phyloP scores from a whole-genome alignment of 164 flowering plant species.

The Sextonia rubra region DNA sequence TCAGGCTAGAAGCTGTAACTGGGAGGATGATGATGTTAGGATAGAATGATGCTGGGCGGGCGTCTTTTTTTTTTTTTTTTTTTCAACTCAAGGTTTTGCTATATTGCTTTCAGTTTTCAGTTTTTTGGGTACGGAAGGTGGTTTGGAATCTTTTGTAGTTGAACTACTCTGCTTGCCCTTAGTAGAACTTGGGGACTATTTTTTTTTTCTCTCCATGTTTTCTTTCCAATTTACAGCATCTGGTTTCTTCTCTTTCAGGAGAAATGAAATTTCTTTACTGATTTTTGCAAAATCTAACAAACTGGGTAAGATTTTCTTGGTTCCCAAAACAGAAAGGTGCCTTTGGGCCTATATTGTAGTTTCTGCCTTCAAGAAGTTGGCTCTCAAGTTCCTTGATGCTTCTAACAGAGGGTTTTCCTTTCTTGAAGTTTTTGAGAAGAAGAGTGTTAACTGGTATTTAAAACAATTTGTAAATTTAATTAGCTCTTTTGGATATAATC shows the following conservation, averaged over 20 bases:
- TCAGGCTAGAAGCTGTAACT: no score
- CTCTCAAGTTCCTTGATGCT: no score
- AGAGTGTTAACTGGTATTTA: no score
- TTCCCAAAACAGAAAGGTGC: background rate
- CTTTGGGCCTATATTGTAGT: no score
- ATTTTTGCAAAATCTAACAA: background rate
- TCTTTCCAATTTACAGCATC: background rate
- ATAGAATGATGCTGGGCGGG: no score
- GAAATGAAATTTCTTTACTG: background rate
- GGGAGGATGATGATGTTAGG: no score
- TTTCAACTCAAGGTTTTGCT: background rate
- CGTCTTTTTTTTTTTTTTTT: no score
- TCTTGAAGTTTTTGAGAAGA: no score
- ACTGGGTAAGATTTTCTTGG: background rate
- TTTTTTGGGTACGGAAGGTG: background rate
- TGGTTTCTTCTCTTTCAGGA: background rate
- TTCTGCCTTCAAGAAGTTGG: no score
- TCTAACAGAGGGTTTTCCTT: no score
- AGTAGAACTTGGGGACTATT: background rate
- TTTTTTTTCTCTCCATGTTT: background rate
- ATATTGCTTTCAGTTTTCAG: background rate
- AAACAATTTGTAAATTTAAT: no score
- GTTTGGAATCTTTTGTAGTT: background rate
- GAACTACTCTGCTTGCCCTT: background rate
- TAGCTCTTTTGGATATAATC: no score